Base-by-base conservation (phyloP, 192 early-diverging fungal genomes). In the Oehlia diaphana region DNA sequence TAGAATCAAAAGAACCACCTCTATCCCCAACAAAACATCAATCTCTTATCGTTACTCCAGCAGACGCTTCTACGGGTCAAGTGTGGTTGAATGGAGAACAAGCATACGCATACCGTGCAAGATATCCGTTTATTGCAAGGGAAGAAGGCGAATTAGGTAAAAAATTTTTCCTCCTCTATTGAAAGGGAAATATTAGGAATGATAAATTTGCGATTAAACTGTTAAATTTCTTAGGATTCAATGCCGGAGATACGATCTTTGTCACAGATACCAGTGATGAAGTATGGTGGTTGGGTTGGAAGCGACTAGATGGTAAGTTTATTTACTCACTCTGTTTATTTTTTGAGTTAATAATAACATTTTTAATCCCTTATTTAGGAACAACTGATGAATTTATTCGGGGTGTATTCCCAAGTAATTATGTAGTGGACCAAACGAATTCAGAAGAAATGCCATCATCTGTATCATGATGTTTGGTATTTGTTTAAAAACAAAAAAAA, bases 241-340 rank as follows among this genome's bases (percentile, higher is more conserved):
- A 87, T 16, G 87, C 90, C 4, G 92, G 91, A 35, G 92, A 93
- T 74, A 86, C 87, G 0, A 91, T 95, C 69, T 87, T 93, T 87
- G 94, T 95, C 9, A 89, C 92, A 21, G 94, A 95, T 80, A 87
- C 89, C 70, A 92, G 88, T 75, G 92, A 95, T 80, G 92, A 92
- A 82, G 90, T 94, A 42, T 95, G 94, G 94, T 95, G 94, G 94
- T 90, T 93, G 88, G 94, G 94, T 16, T 89, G 91, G 26, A 88
- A 90, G 65, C 84, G 89, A 76, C 87, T 90, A n/a, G 78, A 86
- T 31, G 88, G 89, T 82, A 87, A 84, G 85, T 85, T 83, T 19
- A 80, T 84, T 65, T 4, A 47, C 10, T 47, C 44, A 12, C 44
- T 2, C 0, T 47, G 42, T 12, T 47, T 47, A 12, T 9, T 47